phyloP scores from a whole-genome alignment of 148 eudicot species.

The Vaccinium darrowii region DNA sequence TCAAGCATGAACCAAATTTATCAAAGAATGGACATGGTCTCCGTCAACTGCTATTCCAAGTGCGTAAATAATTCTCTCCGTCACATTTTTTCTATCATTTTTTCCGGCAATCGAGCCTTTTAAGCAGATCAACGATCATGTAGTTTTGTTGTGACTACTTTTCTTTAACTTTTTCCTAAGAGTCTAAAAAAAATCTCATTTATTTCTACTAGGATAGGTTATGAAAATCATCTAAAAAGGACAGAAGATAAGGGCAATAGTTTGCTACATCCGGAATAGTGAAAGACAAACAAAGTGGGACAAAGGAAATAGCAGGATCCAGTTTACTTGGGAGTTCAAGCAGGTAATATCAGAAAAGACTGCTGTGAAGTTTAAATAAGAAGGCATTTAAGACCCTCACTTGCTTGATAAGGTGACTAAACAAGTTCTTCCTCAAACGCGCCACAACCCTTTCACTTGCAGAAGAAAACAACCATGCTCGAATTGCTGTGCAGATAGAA shows the following conservation, averaged over 20 bases:
- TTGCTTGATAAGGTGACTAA: slow-evolving; percentile 72
- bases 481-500: slow-evolving; percentile 65
- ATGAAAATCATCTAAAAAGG: not conserved
- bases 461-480: slow-evolving; percentile 78
- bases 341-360: not conserved
- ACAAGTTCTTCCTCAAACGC: slow-evolving; percentile 65
- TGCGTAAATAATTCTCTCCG: not conserved
- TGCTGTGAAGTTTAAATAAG: not conserved
- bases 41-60: not conserved
- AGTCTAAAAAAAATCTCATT: not conserved
- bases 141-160: not conserved
- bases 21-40: not conserved
- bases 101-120: not conserved
- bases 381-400: slow-evolving; percentile 34
- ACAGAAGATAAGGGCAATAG: not conserved
- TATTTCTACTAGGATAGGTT: not conserved
- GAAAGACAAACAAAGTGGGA: not conserved
- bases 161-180: not conserved
- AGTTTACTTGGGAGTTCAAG: not conserved
- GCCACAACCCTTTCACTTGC: slow-evolving; percentile 94
- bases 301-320: not conserved
- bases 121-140: not conserved
- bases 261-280: not conserved
- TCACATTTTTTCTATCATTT: not conserved
- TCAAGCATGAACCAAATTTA: not conserved